Percentiles rank a stretch among this genome's conserved stretches.
These are phyloP conservation scores for Prunus padus DNA, from an alignment of 306 rosid species.

Conservation along the genomic window DNA sequence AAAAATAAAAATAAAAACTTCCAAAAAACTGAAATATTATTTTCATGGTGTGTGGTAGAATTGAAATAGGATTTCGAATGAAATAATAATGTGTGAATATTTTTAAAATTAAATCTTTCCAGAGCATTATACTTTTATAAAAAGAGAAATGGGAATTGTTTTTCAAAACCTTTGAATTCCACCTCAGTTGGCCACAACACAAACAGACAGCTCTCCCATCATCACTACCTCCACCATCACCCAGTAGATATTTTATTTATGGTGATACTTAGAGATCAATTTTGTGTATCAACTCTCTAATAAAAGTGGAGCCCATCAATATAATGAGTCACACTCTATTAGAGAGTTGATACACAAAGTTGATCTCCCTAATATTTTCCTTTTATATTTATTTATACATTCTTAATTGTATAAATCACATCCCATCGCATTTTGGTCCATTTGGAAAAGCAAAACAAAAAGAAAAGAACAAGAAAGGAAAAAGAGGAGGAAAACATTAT, in stretches of 20 bases:
- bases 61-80: neutral
- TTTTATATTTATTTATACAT: neutral
- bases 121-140: no score
- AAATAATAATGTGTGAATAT: no score
- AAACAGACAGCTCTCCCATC: constrained; percentile 45
- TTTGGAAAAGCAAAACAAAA: no score
- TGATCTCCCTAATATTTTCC: no score
- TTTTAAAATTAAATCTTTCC: no score
- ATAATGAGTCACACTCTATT: no score
- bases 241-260: constrained; percentile 23
- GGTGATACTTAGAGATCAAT: no score
- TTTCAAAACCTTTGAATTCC: constrained; percentile 32
- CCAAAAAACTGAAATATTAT: neutral
- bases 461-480: neutral
- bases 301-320: no score
- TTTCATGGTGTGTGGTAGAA: neutral
- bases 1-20: neutral
- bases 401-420: neutral
- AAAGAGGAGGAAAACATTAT: neutral
- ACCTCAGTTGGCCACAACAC: constrained; percentile 36
- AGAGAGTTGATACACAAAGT: no score
- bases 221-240: constrained; percentile 25
- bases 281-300: no score
- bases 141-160: neutral
- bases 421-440: neutral